phyloP scores from a whole-genome alignment of 129 eudicot species.

The Lactuca sativa region DNA sequence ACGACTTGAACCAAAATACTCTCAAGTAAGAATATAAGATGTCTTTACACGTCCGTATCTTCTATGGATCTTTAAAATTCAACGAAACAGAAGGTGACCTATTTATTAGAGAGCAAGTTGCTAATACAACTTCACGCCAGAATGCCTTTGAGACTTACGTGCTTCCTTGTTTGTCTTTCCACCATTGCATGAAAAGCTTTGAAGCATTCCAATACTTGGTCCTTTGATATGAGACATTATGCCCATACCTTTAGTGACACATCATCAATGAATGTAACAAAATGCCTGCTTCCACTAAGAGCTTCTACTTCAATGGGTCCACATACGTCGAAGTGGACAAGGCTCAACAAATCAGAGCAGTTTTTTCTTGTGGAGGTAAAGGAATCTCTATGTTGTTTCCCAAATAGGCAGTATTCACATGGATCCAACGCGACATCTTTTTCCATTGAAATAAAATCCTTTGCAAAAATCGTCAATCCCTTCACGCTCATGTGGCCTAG shows the following conservation, averaged over 20 bases:
- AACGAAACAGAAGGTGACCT: no score
- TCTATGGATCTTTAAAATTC: no score
- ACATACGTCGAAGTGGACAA: not conserved
- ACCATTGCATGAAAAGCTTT: conserved; percentile 1
- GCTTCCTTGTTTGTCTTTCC: not conserved
- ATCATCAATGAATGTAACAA: conserved; percentile 22
- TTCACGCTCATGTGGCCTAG: not conserved
- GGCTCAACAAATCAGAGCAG: not conserved
- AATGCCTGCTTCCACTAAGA: conserved; percentile 7
- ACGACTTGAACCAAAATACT: no score
- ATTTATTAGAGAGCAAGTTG: no score
- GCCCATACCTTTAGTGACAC: conserved; percentile 10
- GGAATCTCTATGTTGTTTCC: not conserved
- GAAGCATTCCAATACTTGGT: not conserved
- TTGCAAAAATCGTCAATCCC: not conserved
- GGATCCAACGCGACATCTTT: no score
- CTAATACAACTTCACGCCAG: no score
- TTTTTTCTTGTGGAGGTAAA: not conserved
- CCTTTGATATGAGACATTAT: no score
- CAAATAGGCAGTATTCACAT: not conserved
- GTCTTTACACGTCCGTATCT: no score
- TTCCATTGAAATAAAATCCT: no score
- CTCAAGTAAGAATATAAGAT: no score
- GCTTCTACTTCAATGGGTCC: not conserved
- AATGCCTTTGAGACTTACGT: no score